phyloP scores from a whole-genome alignment of 78 protist genomes.

The Polysphondylium violaceum region DNA sequence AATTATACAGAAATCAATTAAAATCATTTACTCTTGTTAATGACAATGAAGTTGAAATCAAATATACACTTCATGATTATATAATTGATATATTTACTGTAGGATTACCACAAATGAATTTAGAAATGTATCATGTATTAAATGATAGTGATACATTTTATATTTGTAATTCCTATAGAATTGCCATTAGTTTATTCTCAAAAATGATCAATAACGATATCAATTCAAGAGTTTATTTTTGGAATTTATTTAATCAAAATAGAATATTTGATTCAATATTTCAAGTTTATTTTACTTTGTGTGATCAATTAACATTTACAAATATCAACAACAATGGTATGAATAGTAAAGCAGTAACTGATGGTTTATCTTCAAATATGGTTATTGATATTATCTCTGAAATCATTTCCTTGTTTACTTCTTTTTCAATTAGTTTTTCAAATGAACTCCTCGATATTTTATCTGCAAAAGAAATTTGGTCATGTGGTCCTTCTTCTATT shows the following conservation, averaged over 20 bases:
- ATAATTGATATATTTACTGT: conserved; percentile 1
- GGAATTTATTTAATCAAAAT: conserved; percentile 22
- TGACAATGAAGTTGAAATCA: background rate
- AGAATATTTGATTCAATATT: background rate
- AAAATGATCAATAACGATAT: background rate
- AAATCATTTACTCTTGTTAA: background rate
- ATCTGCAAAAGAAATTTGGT: conserved; percentile 36
- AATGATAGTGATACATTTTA: background rate
- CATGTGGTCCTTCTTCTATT: background rate
- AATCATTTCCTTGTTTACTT: conserved; percentile 5
- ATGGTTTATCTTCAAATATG: background rate
- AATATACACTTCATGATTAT: conserved; percentile 1
- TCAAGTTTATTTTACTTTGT: background rate
- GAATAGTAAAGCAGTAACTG: background rate
- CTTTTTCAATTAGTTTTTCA: conserved; percentile 2
- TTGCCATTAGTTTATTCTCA: background rate
- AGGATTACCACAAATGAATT: background rate
- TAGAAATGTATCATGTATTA: background rate
- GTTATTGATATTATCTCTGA: background rate
- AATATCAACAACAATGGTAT: background rate
- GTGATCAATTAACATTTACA: conserved; percentile 2
- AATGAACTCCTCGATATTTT: conserved; percentile 10
- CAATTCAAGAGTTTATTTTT: background rate
- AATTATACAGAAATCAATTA: conserved; percentile 1
- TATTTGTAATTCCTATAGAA: background rate